Evolutionary conservation across 1,284 basidiomycete genomes (phyloP), one percentile per base, ranked within the genome.

Genomic region (Ganoderma meredithae): DNA sequence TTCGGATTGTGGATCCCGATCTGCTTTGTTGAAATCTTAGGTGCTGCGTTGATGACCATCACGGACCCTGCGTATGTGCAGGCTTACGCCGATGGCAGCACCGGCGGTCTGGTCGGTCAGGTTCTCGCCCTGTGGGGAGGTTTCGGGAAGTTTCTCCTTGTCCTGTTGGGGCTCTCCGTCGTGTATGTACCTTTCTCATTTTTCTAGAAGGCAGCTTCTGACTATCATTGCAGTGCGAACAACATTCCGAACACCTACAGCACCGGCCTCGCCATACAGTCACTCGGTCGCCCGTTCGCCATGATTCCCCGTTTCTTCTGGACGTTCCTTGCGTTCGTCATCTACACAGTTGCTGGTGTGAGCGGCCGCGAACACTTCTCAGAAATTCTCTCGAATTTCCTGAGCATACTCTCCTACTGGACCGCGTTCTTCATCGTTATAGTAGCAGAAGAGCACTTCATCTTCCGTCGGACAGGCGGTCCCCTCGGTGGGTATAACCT

Each of bases 331-430:
- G 82, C 84, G 15, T 87, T 86, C 71, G 76, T 83, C 19, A 79
- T 83, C 59, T 87, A 89, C 77, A 87, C 90, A 36, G 81, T 89
- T 44, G 85, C 89, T 0, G 87, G 88, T 19, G 85, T 91, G 59
- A 87, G 84, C 2, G 90, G 90, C 1, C 84, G 88, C 53, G 83
- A 86, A 67, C 86, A 88, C 74, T 90, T 92, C 76, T 84, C 84
- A 52, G 81, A 80, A 52, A 88, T 90, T 59, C 81, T 92, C 6
- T 81, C 76, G 47, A 90, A 85, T 75, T 83, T 84, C 77, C 77
- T 89, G 40, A 79, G 83, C 25, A 83, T 91, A 62, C 79, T 90
- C 31, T 85, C 86, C n/a, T 91, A 92, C 78, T 91, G 89, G 89
- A 83, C 83, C 0, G 85, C 86, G 1, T 85, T 90, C 75, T 88